Evolutionary conservation across 106 monocot species (phyloP).

Genomic region (Dendrobium huoshanense): DNA sequence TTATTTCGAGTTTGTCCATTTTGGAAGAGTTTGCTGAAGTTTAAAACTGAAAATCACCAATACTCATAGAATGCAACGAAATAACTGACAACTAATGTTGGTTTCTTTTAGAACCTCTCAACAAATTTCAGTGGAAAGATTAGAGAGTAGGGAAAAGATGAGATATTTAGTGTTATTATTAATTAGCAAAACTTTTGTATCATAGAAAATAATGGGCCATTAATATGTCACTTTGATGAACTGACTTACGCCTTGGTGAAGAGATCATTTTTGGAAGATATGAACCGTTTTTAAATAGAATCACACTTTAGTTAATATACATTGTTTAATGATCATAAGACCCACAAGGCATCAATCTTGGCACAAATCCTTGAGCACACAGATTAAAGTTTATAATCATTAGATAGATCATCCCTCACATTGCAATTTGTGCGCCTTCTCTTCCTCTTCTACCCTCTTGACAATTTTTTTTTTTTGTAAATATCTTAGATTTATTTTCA

Average conservation of each 20-base stretch:
- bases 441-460: too few relatives aligned
- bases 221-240: background rate
- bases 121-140: background rate
- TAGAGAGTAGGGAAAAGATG: background rate
- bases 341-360: too few relatives aligned
- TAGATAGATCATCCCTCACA: too few relatives aligned
- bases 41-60: background rate
- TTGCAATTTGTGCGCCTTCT: too few relatives aligned
- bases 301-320: background rate
- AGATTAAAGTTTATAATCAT: too few relatives aligned
- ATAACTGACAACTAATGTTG: background rate
- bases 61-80: background rate
- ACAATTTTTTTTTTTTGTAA: too few relatives aligned
- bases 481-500: too few relatives aligned
- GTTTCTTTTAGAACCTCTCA: background rate
- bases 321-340: too few relatives aligned
- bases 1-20: background rate
- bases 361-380: too few relatives aligned
- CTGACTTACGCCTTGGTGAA: background rate
- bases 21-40: background rate
- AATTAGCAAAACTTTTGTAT: background rate
- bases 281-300: background rate
- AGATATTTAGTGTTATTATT: background rate
- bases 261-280: background rate
- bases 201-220: background rate